Evolutionary conservation across 805 yeast species (phyloP).

Genomic region (Saccharomycopsis fermentans): DNA sequence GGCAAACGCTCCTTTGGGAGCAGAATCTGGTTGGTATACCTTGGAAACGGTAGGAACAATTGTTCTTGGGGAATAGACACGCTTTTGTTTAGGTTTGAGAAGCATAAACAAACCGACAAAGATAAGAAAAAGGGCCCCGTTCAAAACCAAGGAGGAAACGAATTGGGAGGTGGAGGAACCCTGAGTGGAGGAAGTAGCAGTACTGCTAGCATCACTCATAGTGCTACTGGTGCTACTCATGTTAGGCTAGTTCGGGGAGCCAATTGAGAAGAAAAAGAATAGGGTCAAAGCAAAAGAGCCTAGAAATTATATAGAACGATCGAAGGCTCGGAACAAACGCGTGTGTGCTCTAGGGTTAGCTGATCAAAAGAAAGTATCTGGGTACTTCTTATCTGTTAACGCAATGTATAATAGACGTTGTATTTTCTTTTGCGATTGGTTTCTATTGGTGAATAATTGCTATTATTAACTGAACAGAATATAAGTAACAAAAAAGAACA

Average conservation of each 20-base stretch:
- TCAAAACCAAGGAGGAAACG: slow-evolving; percentile 59
- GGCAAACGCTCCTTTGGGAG: slow-evolving; percentile 49
- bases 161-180: slow-evolving; percentile 69
- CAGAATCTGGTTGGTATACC: slow-evolving; percentile 50
- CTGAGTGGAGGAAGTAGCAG: neutral
- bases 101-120: slow-evolving; percentile 51
- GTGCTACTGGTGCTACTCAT: neutral
- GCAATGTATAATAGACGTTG: too few relatives aligned
- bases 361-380: neutral
- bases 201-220: neutral
- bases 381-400: too few relatives aligned
- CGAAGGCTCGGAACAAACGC: too few relatives aligned
- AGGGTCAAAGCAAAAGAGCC: neutral
- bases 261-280: neutral
- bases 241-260: neutral
- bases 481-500: too few relatives aligned
- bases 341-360: too few relatives aligned
- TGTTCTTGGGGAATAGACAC: slow-evolving; percentile 78
- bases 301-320: too few relatives aligned
- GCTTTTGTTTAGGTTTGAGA: slow-evolving; percentile 51
- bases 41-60: slow-evolving; percentile 29
- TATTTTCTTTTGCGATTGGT: too few relatives aligned
- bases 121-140: slow-evolving; percentile 49
- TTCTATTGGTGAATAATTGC: too few relatives aligned
- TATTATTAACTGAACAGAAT: too few relatives aligned